Conservation (phyloP, 805 yeast genomes). For the Lipomyces orientalis region DNA sequence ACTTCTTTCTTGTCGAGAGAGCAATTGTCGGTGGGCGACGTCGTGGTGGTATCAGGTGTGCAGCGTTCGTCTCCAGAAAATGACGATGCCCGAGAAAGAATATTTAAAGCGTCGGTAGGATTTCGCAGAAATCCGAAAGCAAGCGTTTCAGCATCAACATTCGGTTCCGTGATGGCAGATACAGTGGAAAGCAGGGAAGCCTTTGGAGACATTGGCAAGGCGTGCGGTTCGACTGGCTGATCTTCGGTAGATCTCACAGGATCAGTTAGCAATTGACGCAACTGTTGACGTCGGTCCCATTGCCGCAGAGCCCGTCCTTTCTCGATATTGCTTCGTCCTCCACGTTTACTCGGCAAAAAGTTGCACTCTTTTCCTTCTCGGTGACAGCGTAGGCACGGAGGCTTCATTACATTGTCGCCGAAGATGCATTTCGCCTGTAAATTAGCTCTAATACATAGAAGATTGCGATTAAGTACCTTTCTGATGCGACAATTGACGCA, state of each 20-base stretch:
- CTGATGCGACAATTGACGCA: conserved; percentile 21
- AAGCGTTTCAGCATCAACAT: conserved; percentile 28
- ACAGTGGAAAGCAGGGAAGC: background rate
- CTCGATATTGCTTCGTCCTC: conserved; percentile 25
- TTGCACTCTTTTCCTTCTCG: conserved; percentile 24
- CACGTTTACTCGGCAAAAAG: conserved; percentile 27
- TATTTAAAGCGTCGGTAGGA: conserved; percentile 38
- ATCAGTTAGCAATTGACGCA: background rate
- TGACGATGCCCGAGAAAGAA: conserved; percentile 34
- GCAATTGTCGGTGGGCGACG: background rate
- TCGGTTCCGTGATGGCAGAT: background rate
- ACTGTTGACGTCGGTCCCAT: background rate
- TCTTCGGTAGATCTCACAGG: too few species aligned
- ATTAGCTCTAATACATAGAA: background rate
- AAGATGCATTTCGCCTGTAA: conserved; percentile 27
- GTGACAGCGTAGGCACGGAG: conserved; percentile 27
- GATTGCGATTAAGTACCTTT: conserved; percentile 7
- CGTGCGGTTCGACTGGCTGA: background rate
- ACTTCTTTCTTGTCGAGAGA: background rate
- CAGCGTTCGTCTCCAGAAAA: background rate
- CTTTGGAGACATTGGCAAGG: background rate
- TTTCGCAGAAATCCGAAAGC: conserved; percentile 33
- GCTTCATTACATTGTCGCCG: conserved; percentile 14
- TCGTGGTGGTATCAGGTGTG: background rate
- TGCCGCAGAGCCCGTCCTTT: conserved; percentile 23